A percentile compares a stretch with the other conserved stretches of the same genome.
Conservation (phyloP, 2,329 filamentous ascomycete species). For the Myrmaecium sp. region DNA sequence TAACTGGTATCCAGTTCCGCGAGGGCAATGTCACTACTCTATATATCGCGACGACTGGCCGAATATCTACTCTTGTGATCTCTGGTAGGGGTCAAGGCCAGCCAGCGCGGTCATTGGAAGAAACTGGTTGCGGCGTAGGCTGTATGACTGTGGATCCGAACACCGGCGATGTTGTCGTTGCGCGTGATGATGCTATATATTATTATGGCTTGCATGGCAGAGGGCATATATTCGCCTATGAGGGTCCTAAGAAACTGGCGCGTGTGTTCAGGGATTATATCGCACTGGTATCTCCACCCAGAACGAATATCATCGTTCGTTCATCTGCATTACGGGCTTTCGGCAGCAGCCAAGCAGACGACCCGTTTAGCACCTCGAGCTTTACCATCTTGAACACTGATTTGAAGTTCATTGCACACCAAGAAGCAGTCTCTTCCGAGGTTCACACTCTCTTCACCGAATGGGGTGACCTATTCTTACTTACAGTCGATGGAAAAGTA, state of each 20-base stretch:
- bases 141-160: conserved; percentile 80
- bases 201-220: conserved; percentile 76
- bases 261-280: conserved; percentile 72
- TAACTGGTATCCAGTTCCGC: conserved; percentile 75
- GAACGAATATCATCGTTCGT: conserved; percentile 33
- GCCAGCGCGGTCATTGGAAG: conserved; percentile 74
- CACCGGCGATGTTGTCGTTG: conserved; percentile 78
- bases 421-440: conserved; percentile 66
- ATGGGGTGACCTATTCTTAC: conserved; percentile 84
- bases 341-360: conserved; percentile 54
- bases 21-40: conserved; percentile 52
- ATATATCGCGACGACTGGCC: conserved; percentile 80
- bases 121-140: conserved; percentile 76
- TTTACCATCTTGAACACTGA: conserved; percentile 89
- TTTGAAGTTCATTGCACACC: conserved; percentile 75
- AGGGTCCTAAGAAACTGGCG: conserved; percentile 73
- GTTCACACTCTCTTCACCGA: conserved; percentile 67
- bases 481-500: conserved; percentile 85
- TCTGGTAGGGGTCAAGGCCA: conserved; percentile 80
- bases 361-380: conserved; percentile 69
- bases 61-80: conserved; percentile 73
- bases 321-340: conserved; percentile 55
- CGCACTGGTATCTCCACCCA: conserved; percentile 67
- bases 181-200: conserved; percentile 86
- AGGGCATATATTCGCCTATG: conserved; percentile 77